A percentile compares a stretch with the other conserved stretches of the same genome.
phyloP scores from a whole-genome alignment of 78 protist genomes.

The Tieghemostelium lacteum region DNA sequence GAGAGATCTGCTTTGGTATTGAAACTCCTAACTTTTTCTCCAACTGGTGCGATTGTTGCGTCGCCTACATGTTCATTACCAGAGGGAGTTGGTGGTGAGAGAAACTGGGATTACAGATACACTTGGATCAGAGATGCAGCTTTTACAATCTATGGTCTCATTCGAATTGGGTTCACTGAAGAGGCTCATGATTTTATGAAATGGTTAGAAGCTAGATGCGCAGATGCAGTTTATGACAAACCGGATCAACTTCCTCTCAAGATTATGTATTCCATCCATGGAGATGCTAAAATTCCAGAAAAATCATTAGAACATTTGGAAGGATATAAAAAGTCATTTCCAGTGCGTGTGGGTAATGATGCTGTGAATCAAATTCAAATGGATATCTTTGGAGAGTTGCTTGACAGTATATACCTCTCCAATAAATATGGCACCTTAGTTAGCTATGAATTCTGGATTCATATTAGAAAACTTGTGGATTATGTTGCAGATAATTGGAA shows the following conservation, averaged over 20 bases:
- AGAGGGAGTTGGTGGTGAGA: constrained; percentile 69
- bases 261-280: constrained; percentile 77
- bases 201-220: constrained; percentile 60
- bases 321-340: constrained; percentile 43
- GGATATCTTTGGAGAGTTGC: constrained; percentile 77
- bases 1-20: constrained; percentile 67
- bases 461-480: constrained; percentile 48
- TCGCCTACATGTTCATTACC: constrained; percentile 73
- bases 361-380: constrained; percentile 79
- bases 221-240: constrained; percentile 24
- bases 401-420: constrained; percentile 74
- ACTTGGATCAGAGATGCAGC: constrained; percentile 77
- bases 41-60: constrained; percentile 77
- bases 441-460: constrained; percentile 72
- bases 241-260: constrained; percentile 38
- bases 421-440: constrained; percentile 74
- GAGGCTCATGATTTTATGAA: constrained; percentile 80
- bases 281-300: constrained; percentile 54
- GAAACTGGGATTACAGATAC: constrained; percentile 82
- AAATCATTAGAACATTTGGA: constrained; percentile 24
- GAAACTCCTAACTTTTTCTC: constrained; percentile 67
- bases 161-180: constrained; percentile 76
- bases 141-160: constrained; percentile 75
- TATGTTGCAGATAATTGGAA: constrained; percentile 67
- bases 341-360: constrained; percentile 77